Evolutionary conservation across 176 grass and related monocot species (phyloP).

Genomic region (Luzula sylvatica): DNA sequence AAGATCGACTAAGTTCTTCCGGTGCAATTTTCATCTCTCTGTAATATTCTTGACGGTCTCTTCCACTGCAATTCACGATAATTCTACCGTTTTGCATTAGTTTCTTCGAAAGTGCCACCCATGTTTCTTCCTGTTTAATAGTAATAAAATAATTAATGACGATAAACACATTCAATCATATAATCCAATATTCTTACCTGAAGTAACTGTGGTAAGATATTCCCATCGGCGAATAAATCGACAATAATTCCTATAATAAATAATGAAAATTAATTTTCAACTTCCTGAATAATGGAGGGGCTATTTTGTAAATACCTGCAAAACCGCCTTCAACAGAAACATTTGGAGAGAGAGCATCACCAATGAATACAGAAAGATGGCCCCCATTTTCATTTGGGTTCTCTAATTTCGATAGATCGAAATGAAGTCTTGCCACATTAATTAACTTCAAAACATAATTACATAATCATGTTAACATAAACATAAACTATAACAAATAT

Average conservation of each 20-base stretch:
- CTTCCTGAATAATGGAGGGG: conserved; percentile 12
- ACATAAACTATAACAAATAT: conserved; percentile 7
- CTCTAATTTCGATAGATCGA: conserved; percentile 80
- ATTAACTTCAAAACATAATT: conserved; percentile 57
- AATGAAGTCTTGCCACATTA: conserved; percentile 76
- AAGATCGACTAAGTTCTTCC: conserved; percentile 18
- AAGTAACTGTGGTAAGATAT: conserved; percentile 62
- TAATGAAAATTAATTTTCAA: background rate
- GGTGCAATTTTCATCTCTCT: conserved; percentile 23
- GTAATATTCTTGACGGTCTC: conserved; percentile 41
- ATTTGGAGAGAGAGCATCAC: conserved; percentile 81
- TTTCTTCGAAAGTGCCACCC: conserved; percentile 64
- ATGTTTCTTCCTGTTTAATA: conserved; percentile 56
- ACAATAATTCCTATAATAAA: conserved; percentile 63
- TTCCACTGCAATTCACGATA: conserved; percentile 84
- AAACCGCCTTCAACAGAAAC: conserved; percentile 69
- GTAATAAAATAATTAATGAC: conserved; percentile 3
- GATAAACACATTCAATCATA: background rate
- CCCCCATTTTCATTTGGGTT: conserved; percentile 58
- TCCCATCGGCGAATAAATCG: conserved; percentile 85
- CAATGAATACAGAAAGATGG: conserved; percentile 60
- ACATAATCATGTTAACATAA: conserved; percentile 12
- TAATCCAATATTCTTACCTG: conserved; percentile 36
- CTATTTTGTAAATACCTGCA: conserved; percentile 42
- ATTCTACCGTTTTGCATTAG: conserved; percentile 75